Percentiles rank a stretch among this genome's conserved stretches.
Evolutionary conservation across 257 asterid genomes (phyloP).

Genomic region (Salvia splendens): DNA sequence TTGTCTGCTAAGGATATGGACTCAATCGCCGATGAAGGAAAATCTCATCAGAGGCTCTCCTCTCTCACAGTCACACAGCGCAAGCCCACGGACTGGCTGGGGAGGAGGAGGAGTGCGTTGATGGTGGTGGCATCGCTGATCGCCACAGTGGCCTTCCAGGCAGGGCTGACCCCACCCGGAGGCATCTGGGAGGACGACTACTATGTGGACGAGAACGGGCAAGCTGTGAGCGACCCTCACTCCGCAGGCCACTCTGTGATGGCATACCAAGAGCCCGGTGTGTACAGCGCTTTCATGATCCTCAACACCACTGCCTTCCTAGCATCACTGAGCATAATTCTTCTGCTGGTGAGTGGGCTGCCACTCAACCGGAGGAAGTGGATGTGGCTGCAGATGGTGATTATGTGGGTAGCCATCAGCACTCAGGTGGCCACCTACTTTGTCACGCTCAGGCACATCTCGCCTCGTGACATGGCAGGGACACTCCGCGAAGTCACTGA

Average conservation of each 20-base stretch:
- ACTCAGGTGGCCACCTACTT: slow-evolving; percentile 46
- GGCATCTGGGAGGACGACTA: slow-evolving; percentile 43
- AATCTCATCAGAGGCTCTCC: background rate
- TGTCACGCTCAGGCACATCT: slow-evolving; percentile 35
- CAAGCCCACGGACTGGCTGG: slow-evolving; percentile 38
- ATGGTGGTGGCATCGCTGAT: slow-evolving; percentile 45
- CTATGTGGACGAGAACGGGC: slow-evolving; percentile 29
- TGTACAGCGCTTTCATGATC: slow-evolving; percentile 38
- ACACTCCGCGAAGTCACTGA: slow-evolving; percentile 35
- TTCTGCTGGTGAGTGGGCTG: slow-evolving; percentile 39
- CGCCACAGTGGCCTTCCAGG: slow-evolving; percentile 44
- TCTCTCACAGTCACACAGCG: background rate
- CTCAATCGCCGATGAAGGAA: slow-evolving; percentile 22
- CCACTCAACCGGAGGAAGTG: slow-evolving; percentile 35
- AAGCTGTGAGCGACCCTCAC: slow-evolving; percentile 34
- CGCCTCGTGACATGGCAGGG: slow-evolving; percentile 29
- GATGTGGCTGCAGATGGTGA: slow-evolving; percentile 41
- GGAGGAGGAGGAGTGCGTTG: slow-evolving; percentile 33
- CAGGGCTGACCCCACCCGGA: slow-evolving; percentile 42
- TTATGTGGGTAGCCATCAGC: slow-evolving; percentile 36
- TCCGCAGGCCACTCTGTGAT: slow-evolving; percentile 33
- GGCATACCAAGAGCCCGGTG: slow-evolving; percentile 34
- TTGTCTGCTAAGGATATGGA: slow-evolving; percentile 29
- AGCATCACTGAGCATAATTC: slow-evolving; percentile 35
- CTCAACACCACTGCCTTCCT: slow-evolving; percentile 40